Evolutionary conservation across 352 stramenopile species (phyloP), one percentile per base, ranked within the genome.

Genomic region (Pythium monospermum): DNA sequence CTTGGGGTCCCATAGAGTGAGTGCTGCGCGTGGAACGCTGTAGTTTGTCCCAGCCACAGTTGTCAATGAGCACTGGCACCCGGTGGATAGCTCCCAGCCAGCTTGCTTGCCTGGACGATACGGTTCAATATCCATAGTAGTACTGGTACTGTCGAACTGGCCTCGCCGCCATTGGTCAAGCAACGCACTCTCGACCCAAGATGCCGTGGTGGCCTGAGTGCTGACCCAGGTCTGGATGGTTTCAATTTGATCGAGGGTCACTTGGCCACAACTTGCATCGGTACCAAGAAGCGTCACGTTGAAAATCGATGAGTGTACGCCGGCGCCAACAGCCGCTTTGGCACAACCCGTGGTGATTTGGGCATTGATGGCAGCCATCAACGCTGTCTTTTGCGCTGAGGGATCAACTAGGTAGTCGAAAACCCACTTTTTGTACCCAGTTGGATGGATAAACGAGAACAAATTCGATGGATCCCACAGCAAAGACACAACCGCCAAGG

Each of bases 161-260:
- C 80, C 80, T 30, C 77, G 75, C 41, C 76, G 71, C 80, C 80
- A 91, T 35, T 85, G 68, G 64, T 88, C 72, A 4, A 84, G 28
- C 7, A 91, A n/a, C 0, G 65, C 47, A 22, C 71, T 73, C 10
- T 51, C 35, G 4, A 87, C 44, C 69, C 79, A 88, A 0, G 50
- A 56, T 64, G 0, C 23, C 36, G 26, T 38, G 53, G n/a, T n/a
- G n/a, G n/a, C n/a, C 22, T 66, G 56, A 1, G 40, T 45, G 3
- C 45, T 48, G 12, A 87, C 58, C 64, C 77, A 88, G 13, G 41
- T 26, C 7, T 68, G 64, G 11, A 91, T 46, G 2, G 28, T 41
- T 1, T 56, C 50, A 5, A 81, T 41, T 30, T 91, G 76, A 5
- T 43, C 45, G 0, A 30, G 13, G 0, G 65, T 73, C 28, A 85